phyloP scores from a whole-genome alignment of 129 eudicot genomes.

The Flaveria robusta region DNA sequence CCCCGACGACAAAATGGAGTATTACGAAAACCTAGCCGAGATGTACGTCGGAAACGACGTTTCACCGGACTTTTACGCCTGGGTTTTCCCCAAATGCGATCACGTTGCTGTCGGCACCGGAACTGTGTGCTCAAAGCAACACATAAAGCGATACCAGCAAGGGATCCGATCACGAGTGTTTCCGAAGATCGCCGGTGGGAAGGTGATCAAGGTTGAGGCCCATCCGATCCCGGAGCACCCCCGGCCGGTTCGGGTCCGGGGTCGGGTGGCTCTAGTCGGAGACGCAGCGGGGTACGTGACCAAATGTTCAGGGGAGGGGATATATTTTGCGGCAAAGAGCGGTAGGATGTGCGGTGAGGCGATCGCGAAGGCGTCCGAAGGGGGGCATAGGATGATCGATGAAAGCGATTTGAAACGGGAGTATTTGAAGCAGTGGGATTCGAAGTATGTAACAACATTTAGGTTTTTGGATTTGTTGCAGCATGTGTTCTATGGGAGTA shows the following conservation, averaged over 20 bases:
- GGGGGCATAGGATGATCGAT: constrained; percentile 67
- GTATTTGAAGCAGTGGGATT: constrained; percentile 88
- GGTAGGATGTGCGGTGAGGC: constrained; percentile 97
- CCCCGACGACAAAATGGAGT: constrained; percentile 78
- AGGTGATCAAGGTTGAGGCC: constrained; percentile 86
- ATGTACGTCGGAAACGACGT: constrained; percentile 96
- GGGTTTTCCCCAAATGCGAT: constrained; percentile 97
- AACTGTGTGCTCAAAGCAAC: constrained; percentile 74
- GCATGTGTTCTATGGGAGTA: constrained; percentile 89
- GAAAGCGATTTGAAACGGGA: constrained; percentile 76
- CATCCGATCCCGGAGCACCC: constrained; percentile 99
- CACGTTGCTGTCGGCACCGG: constrained; percentile 97
- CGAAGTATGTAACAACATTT: constrained; percentile 73
- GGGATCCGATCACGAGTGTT: constrained; percentile 69
- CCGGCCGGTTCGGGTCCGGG: constrained; percentile 67
- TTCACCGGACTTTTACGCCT: constrained; percentile 89
- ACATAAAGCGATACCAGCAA: constrained; percentile 65
- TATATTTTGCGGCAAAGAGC: constrained; percentile 93
- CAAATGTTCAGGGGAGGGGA: constrained; percentile 95
- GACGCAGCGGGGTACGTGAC: constrained; percentile 97
- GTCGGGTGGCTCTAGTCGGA: constrained; percentile 81
- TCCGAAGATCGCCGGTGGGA: constrained; percentile 79
- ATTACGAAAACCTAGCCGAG: constrained; percentile 77
- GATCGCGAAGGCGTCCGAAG: constrained; percentile 83
- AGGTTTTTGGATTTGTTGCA: constrained; percentile 81